Conservation (phyloP, 1,139 yeast species). For the Yamadazyma membranifaciens region DNA sequence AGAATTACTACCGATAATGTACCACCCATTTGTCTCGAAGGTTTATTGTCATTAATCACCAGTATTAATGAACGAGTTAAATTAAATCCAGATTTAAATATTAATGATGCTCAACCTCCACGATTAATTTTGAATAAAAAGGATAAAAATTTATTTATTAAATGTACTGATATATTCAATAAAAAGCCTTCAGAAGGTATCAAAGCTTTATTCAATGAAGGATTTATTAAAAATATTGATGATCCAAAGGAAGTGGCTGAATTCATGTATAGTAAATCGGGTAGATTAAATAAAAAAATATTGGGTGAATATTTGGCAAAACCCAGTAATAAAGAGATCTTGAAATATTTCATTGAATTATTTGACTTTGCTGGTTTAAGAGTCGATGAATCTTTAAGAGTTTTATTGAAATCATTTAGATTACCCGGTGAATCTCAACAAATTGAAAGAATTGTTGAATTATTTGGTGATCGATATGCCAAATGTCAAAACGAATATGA, state of each 20-base stretch:
- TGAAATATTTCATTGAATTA: conserved; percentile 62
- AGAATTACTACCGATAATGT: conserved; percentile 75
- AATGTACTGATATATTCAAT: conserved; percentile 73
- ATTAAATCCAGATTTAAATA: conserved; percentile 16
- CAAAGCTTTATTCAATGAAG: conserved; percentile 55
- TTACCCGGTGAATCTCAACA: conserved; percentile 98
- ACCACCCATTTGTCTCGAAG: conserved; percentile 92
- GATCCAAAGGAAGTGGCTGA: conserved; percentile 64
- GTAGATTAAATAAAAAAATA: conserved; percentile 79
- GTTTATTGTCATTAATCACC: conserved; percentile 67
- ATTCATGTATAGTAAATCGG: conserved; percentile 76
- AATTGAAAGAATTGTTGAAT: conserved; percentile 87
- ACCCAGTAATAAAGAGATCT: conserved; percentile 59
- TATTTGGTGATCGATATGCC: conserved; percentile 80
- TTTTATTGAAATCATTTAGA: conserved; percentile 78
- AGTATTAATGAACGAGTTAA: conserved; percentile 63
- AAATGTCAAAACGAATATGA: conserved; percentile 40
- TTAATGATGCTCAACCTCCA: conserved; percentile 21
- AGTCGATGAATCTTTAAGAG: conserved; percentile 90
- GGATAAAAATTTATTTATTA: conserved; percentile 70
- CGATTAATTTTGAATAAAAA: conserved; percentile 45
- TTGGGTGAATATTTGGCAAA: conserved; percentile 86
- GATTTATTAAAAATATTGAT: conserved; percentile 57
- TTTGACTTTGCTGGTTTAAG: conserved; percentile 78
- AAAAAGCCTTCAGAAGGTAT: conserved; percentile 77